Percentiles rank a stretch among this genome's conserved stretches.
Evolutionary conservation across 352 stramenopile species (phyloP).

Genomic region (Phytopythium helicoides): DNA sequence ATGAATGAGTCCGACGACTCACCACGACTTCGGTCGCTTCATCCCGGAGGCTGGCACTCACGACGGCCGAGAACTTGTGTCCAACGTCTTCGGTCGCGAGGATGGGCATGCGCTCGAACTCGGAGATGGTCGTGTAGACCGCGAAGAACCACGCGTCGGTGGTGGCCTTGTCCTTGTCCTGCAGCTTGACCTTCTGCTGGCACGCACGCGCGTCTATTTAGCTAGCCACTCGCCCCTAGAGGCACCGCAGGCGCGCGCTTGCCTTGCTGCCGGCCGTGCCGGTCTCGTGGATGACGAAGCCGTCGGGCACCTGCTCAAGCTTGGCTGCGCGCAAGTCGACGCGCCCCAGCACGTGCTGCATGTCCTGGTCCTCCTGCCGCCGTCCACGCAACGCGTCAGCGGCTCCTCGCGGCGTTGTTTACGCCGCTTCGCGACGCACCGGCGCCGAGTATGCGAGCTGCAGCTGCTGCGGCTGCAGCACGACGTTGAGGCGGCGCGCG

Average conservation of each 20-base stretch:
- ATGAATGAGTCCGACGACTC: slow-evolving; percentile 9
- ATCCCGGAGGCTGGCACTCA: slow-evolving; percentile 54
- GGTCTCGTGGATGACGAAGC: slow-evolving; percentile 70
- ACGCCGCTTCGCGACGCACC: background rate
- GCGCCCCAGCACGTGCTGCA: slow-evolving; percentile 56
- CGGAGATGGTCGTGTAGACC: slow-evolving; percentile 71
- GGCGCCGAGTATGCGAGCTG: slow-evolving; percentile 65
- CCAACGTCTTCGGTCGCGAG: slow-evolving; percentile 31
- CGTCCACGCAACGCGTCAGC: background rate
- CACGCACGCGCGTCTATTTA: background rate
- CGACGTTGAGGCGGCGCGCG: slow-evolving; percentile 47
- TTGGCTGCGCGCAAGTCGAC: slow-evolving; percentile 56
- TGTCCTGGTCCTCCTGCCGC: slow-evolving; percentile 63
- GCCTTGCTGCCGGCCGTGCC: slow-evolving; percentile 39
- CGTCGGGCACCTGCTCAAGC: slow-evolving; percentile 69
- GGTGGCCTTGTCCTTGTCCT: slow-evolving; percentile 74
- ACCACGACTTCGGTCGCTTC: slow-evolving; percentile 60
- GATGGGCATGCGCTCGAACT: slow-evolving; percentile 50
- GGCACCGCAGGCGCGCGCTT: background rate
- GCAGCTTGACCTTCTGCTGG: slow-evolving; percentile 69
- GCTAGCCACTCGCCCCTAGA: background rate
- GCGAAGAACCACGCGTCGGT: slow-evolving; percentile 80
- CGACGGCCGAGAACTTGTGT: slow-evolving; percentile 45
- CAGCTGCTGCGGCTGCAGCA: slow-evolving; percentile 67
- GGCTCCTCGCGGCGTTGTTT: no score